Percentiles rank a stretch among this genome's conserved stretches.
phyloP scores from a whole-genome alignment of 331 rosid species.

The Malus hybrid region DNA sequence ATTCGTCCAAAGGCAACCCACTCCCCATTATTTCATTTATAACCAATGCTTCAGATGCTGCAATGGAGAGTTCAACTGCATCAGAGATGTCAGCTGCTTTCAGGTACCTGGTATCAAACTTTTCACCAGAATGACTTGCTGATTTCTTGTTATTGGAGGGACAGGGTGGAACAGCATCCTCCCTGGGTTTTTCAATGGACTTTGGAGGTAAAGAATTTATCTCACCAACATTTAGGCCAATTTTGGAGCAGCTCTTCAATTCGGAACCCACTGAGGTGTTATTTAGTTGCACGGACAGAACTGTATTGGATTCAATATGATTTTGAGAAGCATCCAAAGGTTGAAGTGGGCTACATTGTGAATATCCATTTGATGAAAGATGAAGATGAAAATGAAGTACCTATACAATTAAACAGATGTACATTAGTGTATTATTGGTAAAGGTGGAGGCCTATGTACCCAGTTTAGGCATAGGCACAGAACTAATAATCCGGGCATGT shows the following conservation, averaged over 20 bases:
- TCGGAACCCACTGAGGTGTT: slow-evolving; percentile 26
- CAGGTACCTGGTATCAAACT: slow-evolving; percentile 16
- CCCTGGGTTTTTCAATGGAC: slow-evolving; percentile 20
- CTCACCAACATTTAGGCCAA: slow-evolving; percentile 17
- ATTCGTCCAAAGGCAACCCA: slow-evolving; percentile 32
- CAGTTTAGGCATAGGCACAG: neutral
- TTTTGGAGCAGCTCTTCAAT: slow-evolving; percentile 21
- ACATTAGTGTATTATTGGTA: neutral
- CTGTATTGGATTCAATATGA: slow-evolving; percentile 18
- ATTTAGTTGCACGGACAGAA: slow-evolving; percentile 22
- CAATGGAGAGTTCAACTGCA: slow-evolving; percentile 69
- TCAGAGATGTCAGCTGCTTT: slow-evolving; percentile 37
- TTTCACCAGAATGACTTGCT: slow-evolving; percentile 24
- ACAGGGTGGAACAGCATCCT: slow-evolving; percentile 21
- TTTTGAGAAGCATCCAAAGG: slow-evolving; percentile 36
- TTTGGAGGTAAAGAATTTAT: slow-evolving; percentile 12
- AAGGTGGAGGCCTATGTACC: neutral
- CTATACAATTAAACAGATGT: slow-evolving; percentile 31
- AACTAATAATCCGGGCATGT: neutral
- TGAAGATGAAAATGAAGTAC: slow-evolving; percentile 53
- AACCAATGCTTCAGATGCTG: slow-evolving; percentile 87
- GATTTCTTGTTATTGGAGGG: slow-evolving; percentile 23
- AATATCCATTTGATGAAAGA: slow-evolving; percentile 53
- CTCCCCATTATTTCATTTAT: slow-evolving; percentile 52
- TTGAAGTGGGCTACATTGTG: slow-evolving; percentile 34